Base-by-base conservation (phyloP, 805 yeast genomes). In the Wickerhamomyces hampshirensis region DNA sequence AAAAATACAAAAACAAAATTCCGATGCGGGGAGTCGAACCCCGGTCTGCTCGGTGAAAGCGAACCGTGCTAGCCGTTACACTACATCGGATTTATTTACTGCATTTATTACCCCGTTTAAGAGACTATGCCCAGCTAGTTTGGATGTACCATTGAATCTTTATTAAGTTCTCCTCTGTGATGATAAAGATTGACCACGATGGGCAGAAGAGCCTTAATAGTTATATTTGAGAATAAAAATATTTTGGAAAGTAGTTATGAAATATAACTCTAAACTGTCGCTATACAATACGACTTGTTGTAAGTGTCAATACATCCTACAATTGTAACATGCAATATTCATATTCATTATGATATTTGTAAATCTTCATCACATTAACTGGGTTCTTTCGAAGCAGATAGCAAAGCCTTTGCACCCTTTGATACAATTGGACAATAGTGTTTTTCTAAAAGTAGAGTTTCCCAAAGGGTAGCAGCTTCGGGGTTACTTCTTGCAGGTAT, bases 381-480 rank as follows among this genome's bases (percentile, higher is more conserved):
- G n/a, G n/a, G n/a, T n/a, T 43, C 55, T 37, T 43, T 46, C 6
- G 45, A 32, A 18, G 46, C 40, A 13, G 38, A 28, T 35, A 45
- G 3, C 21, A 75, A 39, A 5, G 69, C 46, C 41, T 60, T 68
- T 3, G 69, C 74, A 12, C 87, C 89, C 49, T 80, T 81, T 16
- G 79, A 71, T n/a, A 89, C 85, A 39, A 73, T 62, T 3, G 95
- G 95, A 42, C 87, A 75, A 55, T 85, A 93, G 59, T 93, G 98
- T 43, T 78, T 75, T 39, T 80, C 82, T 38, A 93, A 64, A 28
- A 91, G 60, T 5, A 80, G 80, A 35, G 79, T 76, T 54, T 93
- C 98, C 95, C 96, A 93, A 24, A 91, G 62, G 0, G 88, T 82
- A 2, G 97, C 94, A 13, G 91, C 93, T 29, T 82, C 91, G 2